Conservation (phyloP, 1,284 basidiomycete species). For the Cutaneotrichosporon sp. region DNA sequence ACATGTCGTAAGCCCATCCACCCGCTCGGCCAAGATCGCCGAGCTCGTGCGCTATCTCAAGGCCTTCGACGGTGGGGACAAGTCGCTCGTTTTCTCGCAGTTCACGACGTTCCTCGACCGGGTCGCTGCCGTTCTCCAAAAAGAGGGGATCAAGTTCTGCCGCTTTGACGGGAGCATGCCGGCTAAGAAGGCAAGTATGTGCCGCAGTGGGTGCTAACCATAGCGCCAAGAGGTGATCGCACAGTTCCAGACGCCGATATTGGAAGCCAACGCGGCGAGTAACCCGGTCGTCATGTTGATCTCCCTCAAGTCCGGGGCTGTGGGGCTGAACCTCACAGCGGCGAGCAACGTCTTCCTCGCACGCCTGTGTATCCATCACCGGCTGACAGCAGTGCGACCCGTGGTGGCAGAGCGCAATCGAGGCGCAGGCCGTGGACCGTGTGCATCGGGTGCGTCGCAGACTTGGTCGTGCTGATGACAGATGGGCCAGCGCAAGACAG, state of each 20-base stretch:
- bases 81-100: slow-evolving; percentile 80
- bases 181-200: slow-evolving; percentile 58
- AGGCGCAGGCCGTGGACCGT: slow-evolving; percentile 74
- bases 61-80: slow-evolving; percentile 68
- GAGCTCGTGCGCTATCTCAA: slow-evolving; percentile 72
- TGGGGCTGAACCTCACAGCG: slow-evolving; percentile 83
- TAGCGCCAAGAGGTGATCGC: slow-evolving; percentile 72
- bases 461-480: slow-evolving; percentile 24
- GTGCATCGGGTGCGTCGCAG: slow-evolving; percentile 61
- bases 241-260: slow-evolving; percentile 68
- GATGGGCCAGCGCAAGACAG: slow-evolving; percentile 76
- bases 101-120: slow-evolving; percentile 80
- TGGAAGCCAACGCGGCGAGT: slow-evolving; percentile 35
- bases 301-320: slow-evolving; percentile 73
- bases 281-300: slow-evolving; percentile 82
- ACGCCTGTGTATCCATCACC: slow-evolving; percentile 53
- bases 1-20: slow-evolving; percentile 35
- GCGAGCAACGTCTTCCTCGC: slow-evolving; percentile 87
- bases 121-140: slow-evolving; percentile 69
- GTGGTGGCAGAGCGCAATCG: slow-evolving; percentile 74
- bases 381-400: slow-evolving; percentile 61
- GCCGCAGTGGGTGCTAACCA: slow-evolving; percentile 6
- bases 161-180: slow-evolving; percentile 83
- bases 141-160: slow-evolving; percentile 69
- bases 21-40: slow-evolving; percentile 75